Base-by-base conservation (phyloP, 306 rosid genomes). In the Pyrus pyrifolia region DNA sequence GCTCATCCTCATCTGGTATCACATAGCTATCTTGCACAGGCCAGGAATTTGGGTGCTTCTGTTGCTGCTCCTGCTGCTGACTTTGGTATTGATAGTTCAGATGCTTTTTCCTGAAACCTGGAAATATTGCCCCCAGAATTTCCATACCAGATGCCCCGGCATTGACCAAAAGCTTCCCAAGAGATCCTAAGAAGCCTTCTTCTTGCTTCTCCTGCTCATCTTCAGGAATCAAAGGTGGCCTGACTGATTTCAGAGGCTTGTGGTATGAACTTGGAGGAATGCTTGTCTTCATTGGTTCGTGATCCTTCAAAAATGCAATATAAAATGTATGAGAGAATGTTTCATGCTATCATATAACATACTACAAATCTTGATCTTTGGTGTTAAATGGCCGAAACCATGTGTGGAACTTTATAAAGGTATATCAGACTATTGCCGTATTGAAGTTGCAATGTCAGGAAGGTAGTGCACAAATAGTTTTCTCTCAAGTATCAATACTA, bases 21-120 rank as follows among this genome's bases (percentile, higher is more conserved):
- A 87, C 89, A 19, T 85, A 91, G 78, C 98, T 93, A 71, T 93
- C 98, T 78, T 93, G 98, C 75, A 82, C 88, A 4, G 95, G 98
- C 96, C 96, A 93, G 64, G 86, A 38, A 79, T 82, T 84, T 61
- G 82, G 72, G 63, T 81, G 88, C 76, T 85, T 88, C 55, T 80
- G 70, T 38, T 45, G 61, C 77, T 51, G 75, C 61, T 51, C 89
- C 68, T 78, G 80, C 4, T 80, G 84, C 33, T 76, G 91, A 55
- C 82, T 80, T 75, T 76, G 90, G 75, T 76, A 77, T 63, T 81
- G 84, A 69, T 84, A 78, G 84, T 35, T 78, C 49, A 55, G 46
- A 5, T 89, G 82, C 67, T 77, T 85, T 76, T 80, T 87, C 77
- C 86, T 89, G 53, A 90, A 86, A 19, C 84, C 84, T 7, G 97